Percentiles rank a stretch among this genome's conserved stretches.
Conservation (phyloP, 495 filamentous ascomycete species). For the Penicillium subrubescens region DNA sequence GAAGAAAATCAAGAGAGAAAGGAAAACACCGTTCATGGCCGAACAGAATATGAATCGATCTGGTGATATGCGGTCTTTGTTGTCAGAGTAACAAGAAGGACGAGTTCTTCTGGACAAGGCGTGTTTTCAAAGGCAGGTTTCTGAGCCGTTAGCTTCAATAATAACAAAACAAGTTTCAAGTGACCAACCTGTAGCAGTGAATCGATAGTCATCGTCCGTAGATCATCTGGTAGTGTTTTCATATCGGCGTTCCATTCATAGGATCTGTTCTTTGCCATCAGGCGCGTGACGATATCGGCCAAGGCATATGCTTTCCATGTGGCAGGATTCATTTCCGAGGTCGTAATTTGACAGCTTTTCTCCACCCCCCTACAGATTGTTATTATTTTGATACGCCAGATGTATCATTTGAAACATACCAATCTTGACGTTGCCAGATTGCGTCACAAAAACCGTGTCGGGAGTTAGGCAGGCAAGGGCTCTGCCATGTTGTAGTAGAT, state of each 20-base stretch:
- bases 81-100: background rate
- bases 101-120: background rate
- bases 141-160: background rate
- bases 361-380: slow-evolving; percentile 1
- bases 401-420: background rate
- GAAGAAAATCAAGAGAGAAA: background rate
- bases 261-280: slow-evolving; percentile 2
- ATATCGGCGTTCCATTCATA: background rate
- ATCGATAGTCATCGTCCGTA: background rate
- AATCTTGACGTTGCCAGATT: slow-evolving; percentile 10
- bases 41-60: background rate
- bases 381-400: background rate
- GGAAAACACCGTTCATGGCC: background rate
- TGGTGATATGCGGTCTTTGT: background rate
- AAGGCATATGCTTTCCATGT: slow-evolving; percentile 7
- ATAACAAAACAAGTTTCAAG: background rate
- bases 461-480: slow-evolving; percentile 8
- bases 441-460: slow-evolving; percentile 12
- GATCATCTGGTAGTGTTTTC: background rate
- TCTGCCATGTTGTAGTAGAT: slow-evolving; percentile 5
- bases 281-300: slow-evolving; percentile 7
- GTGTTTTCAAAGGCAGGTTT: background rate
- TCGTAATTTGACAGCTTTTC: slow-evolving; percentile 3
- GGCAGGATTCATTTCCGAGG: slow-evolving; percentile 8
- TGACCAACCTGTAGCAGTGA: background rate